Evolutionary conservation across 768 basidiomycete species (phyloP).

Genomic region (Neoboletus subvelutipes): DNA sequence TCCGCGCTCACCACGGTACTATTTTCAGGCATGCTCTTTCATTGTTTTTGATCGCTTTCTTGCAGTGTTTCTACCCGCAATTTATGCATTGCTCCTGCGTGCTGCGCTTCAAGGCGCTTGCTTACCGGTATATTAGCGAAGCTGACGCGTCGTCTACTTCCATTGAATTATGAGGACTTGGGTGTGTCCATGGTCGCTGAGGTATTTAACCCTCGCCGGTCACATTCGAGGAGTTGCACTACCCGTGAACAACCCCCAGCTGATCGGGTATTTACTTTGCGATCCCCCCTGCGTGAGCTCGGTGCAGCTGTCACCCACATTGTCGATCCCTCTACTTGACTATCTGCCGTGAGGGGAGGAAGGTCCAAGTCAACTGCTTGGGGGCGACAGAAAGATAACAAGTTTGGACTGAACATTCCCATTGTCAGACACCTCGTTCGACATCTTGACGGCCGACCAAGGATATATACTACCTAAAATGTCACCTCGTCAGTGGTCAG

Average conservation of each 20-base stretch:
- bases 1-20: too few species aligned
- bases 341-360: constrained; percentile 10
- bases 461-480: too few species aligned
- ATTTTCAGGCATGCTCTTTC: too few species aligned
- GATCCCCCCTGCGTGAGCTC: constrained; percentile 2
- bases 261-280: constrained; percentile 23
- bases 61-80: too few species aligned
- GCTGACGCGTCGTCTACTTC: constrained; percentile 22
- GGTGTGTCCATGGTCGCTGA: constrained; percentile 10
- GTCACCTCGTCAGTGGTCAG: too few species aligned
- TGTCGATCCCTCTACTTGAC: background rate
- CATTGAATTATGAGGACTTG: constrained; percentile 21
- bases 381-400: too few species aligned
- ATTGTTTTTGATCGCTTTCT: too few species aligned
- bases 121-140: constrained; percentile 9
- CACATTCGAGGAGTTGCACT: background rate
- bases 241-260: constrained; percentile 25
- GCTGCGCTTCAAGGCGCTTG: constrained; percentile 7
- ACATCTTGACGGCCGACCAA: too few species aligned
- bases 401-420: too few species aligned
- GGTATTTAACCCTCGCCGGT: constrained; percentile 15
- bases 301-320: background rate
- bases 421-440: too few species aligned
- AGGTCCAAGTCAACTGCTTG: too few species aligned
- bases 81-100: too few species aligned